Evolutionary conservation across 768 basidiomycete species (phyloP), one percentile per base, ranked within the genome.

Genomic region (Tremella yokohamensis): DNA sequence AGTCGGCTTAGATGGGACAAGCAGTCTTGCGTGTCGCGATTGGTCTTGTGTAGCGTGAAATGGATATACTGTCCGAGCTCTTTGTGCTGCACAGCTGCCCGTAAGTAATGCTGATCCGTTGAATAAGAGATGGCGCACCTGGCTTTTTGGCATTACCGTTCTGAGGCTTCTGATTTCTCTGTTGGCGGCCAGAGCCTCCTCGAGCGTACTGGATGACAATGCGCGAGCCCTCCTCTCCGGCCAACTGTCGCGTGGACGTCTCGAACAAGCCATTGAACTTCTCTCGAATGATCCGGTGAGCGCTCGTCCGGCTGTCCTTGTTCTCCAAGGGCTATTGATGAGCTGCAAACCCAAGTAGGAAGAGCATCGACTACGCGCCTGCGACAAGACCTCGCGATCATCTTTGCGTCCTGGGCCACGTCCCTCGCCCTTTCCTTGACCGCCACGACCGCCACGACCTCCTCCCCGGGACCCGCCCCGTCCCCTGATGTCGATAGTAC

Each of bases 21-120:
- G 1, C 90, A 90, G 70, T 98, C 96, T 71, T 96, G 92, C 2
- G 91, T 96, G 71, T 99, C 96, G 44, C 96, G 86, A 73, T 99
- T 99, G 19, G 92, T 89, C 78, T 99, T 99, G 73, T 94, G 92
- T 34, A 99, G 79, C 0, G 90, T 96, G 76, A 98, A 96, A 72
- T 97, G 92, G 62, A 98, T 90, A 72, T 88, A 99, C 0, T 87
- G 88, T 0, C 78, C 78, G 2, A 62, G 66, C 20, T 56, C 22
- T 16, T 45, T 45, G n/a, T n/a, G n/a, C 22, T n/a, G n/a, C 42
- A 22, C 22, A 15, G n/a, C 22, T 45, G 42, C 29, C 29, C 29
- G 22, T n/a, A 6, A 22, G 42, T 18, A n/a, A 37, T n/a, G 3
- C 29, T 45, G n/a, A 57, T 80, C 89, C 89, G 96, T 69, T 84